These are phyloP conservation scores for Vitis rupestris DNA, from an alignment of 164 flowering plant genomes.

Conservation along the genomic window DNA sequence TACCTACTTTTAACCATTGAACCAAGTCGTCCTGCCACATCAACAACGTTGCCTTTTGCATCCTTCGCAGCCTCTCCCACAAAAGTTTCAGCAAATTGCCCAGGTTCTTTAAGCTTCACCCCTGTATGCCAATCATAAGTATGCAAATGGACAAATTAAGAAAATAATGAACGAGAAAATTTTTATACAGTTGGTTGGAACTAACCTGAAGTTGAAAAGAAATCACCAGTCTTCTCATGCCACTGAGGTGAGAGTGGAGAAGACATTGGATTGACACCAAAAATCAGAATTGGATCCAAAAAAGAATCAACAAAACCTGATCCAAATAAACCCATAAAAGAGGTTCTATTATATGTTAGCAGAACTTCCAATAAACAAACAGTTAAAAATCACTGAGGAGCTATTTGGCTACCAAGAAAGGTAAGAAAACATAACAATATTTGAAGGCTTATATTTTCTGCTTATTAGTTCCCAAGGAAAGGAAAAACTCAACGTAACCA, in stretches of 20 bases:
- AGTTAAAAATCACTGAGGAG: too few species aligned
- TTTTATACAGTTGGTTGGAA: neutral
- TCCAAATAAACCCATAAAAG: too few species aligned
- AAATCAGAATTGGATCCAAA: too few species aligned
- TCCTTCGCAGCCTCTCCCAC: slow-evolving; percentile 80
- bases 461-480: too few species aligned
- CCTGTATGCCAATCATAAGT: slow-evolving; percentile 33
- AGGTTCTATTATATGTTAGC: too few species aligned
- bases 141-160: slow-evolving; percentile 1
- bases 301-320: too few species aligned
- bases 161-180: neutral
- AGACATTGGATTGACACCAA: slow-evolving; percentile 42
- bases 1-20: slow-evolving; percentile 72
- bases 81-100: slow-evolving; percentile 71
- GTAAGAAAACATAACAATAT: too few species aligned
- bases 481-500: too few species aligned
- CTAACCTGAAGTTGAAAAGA: slow-evolving; percentile 80
- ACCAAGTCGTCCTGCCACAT: slow-evolving; percentile 78
- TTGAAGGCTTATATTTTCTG: too few species aligned
- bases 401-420: too few species aligned
- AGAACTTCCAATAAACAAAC: too few species aligned
- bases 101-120: slow-evolving; percentile 77
- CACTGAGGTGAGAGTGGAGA: slow-evolving; percentile 63
- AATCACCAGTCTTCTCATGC: slow-evolving; percentile 76
- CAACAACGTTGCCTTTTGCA: slow-evolving; percentile 74